A percentile compares a stretch with the other conserved stretches of the same genome.
These are phyloP conservation scores for Colletotrichum australisinense DNA, from an alignment of 2,329 filamentous ascomycete genomes.

Conservation along the genomic window DNA sequence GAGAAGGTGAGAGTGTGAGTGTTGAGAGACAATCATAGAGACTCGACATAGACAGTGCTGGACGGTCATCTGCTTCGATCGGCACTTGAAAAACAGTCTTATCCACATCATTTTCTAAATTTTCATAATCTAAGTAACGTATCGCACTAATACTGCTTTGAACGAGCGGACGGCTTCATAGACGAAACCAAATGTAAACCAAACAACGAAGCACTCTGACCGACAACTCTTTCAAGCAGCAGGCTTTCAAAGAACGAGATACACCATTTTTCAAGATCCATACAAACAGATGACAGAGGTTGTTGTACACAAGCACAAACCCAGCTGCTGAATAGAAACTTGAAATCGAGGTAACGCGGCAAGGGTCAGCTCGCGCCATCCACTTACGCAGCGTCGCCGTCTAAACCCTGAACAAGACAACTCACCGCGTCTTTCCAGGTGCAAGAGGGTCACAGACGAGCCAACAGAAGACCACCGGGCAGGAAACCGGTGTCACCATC, in stretches of 20 bases:
- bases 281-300: not conserved
- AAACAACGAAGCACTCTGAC: not conserved
- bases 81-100: not conserved
- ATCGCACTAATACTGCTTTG: not conserved
- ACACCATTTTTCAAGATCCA: not conserved
- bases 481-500: not conserved
- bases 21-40: not conserved
- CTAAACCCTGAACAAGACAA: not conserved
- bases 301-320: not conserved
- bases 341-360: not conserved
- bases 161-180: not conserved
- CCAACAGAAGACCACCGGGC: not conserved
- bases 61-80: not conserved
- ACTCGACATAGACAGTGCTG: not conserved
- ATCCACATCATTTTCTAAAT: not conserved
- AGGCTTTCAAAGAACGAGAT: not conserved
- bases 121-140: not conserved
- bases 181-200: not conserved
- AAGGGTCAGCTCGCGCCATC: not conserved
- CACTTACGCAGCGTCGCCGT: not conserved
- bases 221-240: not conserved
- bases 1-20: not conserved
- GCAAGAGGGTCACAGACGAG: not conserved
- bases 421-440: constrained; percentile 17
- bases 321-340: not conserved